A percentile compares a stretch with the other conserved stretches of the same genome.
phyloP scores from a whole-genome alignment of 306 rosid species.

The Ziziphus jujuba region DNA sequence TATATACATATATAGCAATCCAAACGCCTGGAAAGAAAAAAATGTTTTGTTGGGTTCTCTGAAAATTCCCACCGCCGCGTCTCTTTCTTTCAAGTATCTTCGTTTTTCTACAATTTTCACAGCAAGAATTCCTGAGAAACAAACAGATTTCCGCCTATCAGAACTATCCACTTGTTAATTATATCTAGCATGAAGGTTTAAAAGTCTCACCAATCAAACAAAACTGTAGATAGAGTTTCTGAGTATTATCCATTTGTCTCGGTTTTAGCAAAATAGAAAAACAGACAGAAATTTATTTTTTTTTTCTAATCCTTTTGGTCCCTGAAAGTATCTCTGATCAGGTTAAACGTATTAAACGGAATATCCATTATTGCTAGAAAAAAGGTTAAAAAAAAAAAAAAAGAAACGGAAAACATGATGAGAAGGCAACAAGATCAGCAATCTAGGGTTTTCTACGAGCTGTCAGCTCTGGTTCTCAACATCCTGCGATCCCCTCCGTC shows the following conservation, averaged over 20 bases:
- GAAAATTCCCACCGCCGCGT: slow-evolving; percentile 6
- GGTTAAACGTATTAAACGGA: neutral
- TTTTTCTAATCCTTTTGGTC: neutral
- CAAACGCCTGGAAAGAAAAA: slow-evolving; percentile 14
- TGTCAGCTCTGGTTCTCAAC: slow-evolving; percentile 64
- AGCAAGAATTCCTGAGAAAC: slow-evolving; percentile 20
- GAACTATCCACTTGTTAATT: slow-evolving; percentile 27
- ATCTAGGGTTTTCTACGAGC: slow-evolving; percentile 62
- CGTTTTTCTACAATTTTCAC: neutral
- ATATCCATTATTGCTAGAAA: neutral
- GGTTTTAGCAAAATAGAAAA: slow-evolving; percentile 15
- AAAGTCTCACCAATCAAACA: slow-evolving; percentile 20
- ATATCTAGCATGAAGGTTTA: neutral
- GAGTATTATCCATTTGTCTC: slow-evolving; percentile 50
- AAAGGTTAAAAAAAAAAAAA: slow-evolving; percentile 11
- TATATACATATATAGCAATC: slow-evolving; percentile 4
- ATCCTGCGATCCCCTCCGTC: slow-evolving; percentile 67
- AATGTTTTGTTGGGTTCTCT: neutral
- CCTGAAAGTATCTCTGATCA: neutral
- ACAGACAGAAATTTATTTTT: too few species aligned
- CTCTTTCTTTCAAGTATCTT: neutral
- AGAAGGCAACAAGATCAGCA: slow-evolving; percentile 49
- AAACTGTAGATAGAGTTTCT: slow-evolving; percentile 26
- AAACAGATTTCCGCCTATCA: slow-evolving; percentile 26
- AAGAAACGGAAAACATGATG: too few species aligned